Evolutionary conservation across 2,329 filamentous ascomycete genomes (phyloP), one percentile per base, ranked within the genome.

Genomic region (Microsporum ferrugineum): DNA sequence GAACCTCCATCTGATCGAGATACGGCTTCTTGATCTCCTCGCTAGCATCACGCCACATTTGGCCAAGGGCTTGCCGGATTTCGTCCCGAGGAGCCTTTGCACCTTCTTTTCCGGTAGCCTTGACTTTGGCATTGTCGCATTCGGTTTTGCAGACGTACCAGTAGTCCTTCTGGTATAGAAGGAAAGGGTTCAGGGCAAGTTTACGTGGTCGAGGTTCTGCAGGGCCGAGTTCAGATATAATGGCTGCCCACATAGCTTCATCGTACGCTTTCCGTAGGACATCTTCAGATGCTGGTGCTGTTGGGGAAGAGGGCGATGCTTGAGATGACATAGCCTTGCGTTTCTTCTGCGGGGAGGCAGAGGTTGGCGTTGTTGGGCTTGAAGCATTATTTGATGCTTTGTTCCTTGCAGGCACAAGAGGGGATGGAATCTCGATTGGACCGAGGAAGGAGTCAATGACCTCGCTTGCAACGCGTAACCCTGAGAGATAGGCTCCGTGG

Each of bases 401-500:
- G 75, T 64, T 85, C 79, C 68, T 87, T 84, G 64, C 86, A 79
- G 62, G 80, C 17, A 97, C 83, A 2, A 99, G 80, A 1, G 91
- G 91, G 2, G 79, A 79, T 0, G 88, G 88, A 8, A 96, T 78
- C 51, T 86, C 77, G 62, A 99, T 90, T 0, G 90, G 86, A 0
- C 94, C 94, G 36, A 94, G 79, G 71, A 96, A 82, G 2, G 84
- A 78, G 60, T 92, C 86, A 41, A 96, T 78, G 1, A 99, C 83
- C 69, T 97, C 91, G 2, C 88, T 87, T 8, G 94, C 94, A 2
- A 88, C 94, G 57, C 94, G 86, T 4, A 99, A 79, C 2, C 94
- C 95, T 1, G 94, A 96, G 2, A 99, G 79, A 70, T 97, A 99
- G 6, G 94, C 95, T 4, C 94, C 94, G 67, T 99, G 94, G 0